Base-by-base conservation (phyloP, 805 yeast species). In the Myxozyma nipponensis region DNA sequence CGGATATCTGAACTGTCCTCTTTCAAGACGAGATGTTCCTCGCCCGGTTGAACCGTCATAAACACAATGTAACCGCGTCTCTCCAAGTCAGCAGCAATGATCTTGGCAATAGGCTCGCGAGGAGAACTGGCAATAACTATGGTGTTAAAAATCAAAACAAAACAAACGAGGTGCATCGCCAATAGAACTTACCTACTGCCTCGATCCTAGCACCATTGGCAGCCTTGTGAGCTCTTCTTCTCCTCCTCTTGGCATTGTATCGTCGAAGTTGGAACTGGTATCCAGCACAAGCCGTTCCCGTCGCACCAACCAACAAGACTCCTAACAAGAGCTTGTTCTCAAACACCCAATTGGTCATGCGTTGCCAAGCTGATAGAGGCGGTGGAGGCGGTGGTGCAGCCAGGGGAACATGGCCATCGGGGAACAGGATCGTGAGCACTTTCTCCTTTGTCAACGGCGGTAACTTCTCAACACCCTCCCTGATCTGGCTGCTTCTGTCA, bases 21-120 rank as follows among this genome's bases (percentile, higher is more conserved):
- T 26, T 64, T 63, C 9, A 68, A 62, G 36, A 69, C 69, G 1
- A 75, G 64, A 54, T 83, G 87, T 55, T 72, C 74, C 25, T 81
- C 86, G 52, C 76, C 78, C 4, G 72, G 64, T n/a, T 77, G 65
- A n/a, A 82, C 78, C 0, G 95, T 82, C 56, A 87, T 73, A 63
- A 83, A 87, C 2, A 88, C 89, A 28, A 88, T 83, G 63, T 84
- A 86, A 1, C 95, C 95, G 47, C 95, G 72, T 40, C 76, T 76
- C 56, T 86, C 89, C 56, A 87, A 74, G 63, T 87, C 95, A 49
- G 77, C 73, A 1, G 89, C 86, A 26, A 87, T 69, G 45, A 82
- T 72, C 50, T 86, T 74, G 0, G 87, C 80, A 49, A 86, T 69
- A 1, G 88, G 87, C 55, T 85, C 91, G 2, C 79, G 73, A 1